A percentile compares a stretch with the other conserved stretches of the same genome.
Evolutionary conservation across 2,329 filamentous ascomycete species (phyloP).

Genomic region (Apiospora sp.): DNA sequence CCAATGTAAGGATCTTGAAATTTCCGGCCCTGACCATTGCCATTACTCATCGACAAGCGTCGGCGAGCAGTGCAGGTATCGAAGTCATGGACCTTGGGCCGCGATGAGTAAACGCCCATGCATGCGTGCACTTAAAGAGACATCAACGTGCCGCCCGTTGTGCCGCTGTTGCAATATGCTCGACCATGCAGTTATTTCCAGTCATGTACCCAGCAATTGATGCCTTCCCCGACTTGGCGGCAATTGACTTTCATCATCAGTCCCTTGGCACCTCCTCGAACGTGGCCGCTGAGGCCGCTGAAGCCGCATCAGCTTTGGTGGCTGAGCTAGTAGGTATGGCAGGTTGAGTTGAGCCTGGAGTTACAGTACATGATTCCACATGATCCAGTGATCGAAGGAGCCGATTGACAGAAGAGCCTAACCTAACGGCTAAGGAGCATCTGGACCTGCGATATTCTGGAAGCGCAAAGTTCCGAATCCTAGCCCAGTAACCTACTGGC

Average conservation of each 20-base stretch:
- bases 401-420: background rate
- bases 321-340: background rate
- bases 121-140: slow-evolving; percentile 18
- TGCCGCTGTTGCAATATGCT: background rate
- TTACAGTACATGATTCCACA: background rate
- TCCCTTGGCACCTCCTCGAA: slow-evolving; percentile 12
- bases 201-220: background rate
- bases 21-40: background rate
- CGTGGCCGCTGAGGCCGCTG: background rate
- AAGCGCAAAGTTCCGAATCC: background rate
- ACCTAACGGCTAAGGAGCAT: background rate
- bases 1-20: background rate
- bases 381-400: background rate
- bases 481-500: background rate
- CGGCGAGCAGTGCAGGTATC: background rate
- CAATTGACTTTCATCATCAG: background rate
- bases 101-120: slow-evolving; percentile 9
- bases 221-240: background rate
- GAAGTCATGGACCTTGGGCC: background rate
- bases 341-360: background rate
- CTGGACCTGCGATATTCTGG: background rate
- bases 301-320: slow-evolving; percentile 2
- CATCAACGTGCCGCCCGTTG: background rate
- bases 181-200: background rate
- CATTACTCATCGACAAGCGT: slow-evolving; percentile 7